Percentiles rank a stretch among this genome's conserved stretches.
phyloP scores from a whole-genome alignment of 306 rosid genomes.

The Pterocarpus santalinus region DNA sequence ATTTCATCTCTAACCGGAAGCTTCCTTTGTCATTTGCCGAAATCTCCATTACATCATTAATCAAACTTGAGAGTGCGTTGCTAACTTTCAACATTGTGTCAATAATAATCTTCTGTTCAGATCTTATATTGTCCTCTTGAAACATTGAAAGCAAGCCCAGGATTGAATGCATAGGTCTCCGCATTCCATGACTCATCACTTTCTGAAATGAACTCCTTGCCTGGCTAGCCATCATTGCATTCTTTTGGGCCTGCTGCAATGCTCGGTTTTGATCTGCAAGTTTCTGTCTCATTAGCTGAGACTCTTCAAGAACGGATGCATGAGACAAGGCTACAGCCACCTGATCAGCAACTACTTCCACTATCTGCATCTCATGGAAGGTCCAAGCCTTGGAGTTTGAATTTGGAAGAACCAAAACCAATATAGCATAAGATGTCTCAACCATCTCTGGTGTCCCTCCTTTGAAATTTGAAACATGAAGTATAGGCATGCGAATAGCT shows the following conservation, averaged over 20 bases:
- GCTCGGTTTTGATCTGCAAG: slow-evolving; percentile 77
- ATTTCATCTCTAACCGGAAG: slow-evolving; percentile 66
- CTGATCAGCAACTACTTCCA: slow-evolving; percentile 91
- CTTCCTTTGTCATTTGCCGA: slow-evolving; percentile 62
- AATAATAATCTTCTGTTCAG: slow-evolving; percentile 63
- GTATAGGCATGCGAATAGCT: slow-evolving; percentile 87
- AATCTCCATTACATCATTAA: slow-evolving; percentile 79
- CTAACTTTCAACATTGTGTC: slow-evolving; percentile 82
- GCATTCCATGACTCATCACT: slow-evolving; percentile 84
- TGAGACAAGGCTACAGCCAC: slow-evolving; percentile 91
- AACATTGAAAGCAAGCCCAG: slow-evolving; percentile 74
- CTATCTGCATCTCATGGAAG: slow-evolving; percentile 70
- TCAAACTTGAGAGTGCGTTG: slow-evolving; percentile 72
- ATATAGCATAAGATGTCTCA: slow-evolving; percentile 72
- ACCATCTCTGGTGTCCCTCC: slow-evolving; percentile 83
- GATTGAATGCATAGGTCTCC: slow-evolving; percentile 84
- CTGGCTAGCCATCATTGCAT: slow-evolving; percentile 90
- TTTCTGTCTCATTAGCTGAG: slow-evolving; percentile 85
- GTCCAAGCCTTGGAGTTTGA: slow-evolving; percentile 65
- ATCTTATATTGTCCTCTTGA: slow-evolving; percentile 55
- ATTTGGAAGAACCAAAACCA: slow-evolving; percentile 78
- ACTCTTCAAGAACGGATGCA: slow-evolving; percentile 87
- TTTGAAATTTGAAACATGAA: slow-evolving; percentile 80
- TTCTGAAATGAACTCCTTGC: slow-evolving; percentile 82
- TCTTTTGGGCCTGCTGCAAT: slow-evolving; percentile 69